Evolutionary conservation across 306 rosid genomes (phyloP), one percentile per base, ranked within the genome.

Genomic region (Lathyrus aphaca): DNA sequence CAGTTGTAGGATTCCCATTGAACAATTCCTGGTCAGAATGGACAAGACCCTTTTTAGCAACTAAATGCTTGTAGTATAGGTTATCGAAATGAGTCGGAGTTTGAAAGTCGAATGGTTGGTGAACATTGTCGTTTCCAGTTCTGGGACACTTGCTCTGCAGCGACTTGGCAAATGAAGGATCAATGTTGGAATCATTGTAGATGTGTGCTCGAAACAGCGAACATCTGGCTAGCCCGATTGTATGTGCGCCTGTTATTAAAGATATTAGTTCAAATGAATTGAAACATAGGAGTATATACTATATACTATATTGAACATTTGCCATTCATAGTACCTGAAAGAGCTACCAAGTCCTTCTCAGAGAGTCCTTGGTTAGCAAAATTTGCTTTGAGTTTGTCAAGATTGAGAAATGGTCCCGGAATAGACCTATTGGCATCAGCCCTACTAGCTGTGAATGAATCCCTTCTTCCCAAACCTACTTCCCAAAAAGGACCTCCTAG

Each of bases 401-500:
- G 64, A 46, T 38, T 71, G 37, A 76, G 25, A 4, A 1, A 32
- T 4, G 89, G 86, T 4, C 40, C 61, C 1, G 89, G 92, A 38
- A 87, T 67, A 66, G 25, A 63, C 3, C 48, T 73, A 30, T 84
- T 82, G 53, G 89, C 92, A 23, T 68, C 81, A 75, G 49, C 39
- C 27, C 72, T 78, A 74, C 77, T 87, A 35, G 89, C 92, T 32
- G 83, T 84, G 10, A 74, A 78, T 4, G 89, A 84, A 63, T 87
- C 92, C 72, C 86, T 84, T 76, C 92, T 84, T 74, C 89, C 89
- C 79, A 84, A 79, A 0, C 68, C 43, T 63, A 84, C 83, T 64
- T 82, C 55, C 92, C 92, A 87, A 0, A 77, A 73, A 51, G 89
- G 92, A 5, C 92, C 89, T 39, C 87, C 87, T 49, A 87, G 77